phyloP scores from a whole-genome alignment of 768 basidiomycete genomes.

The Serendipita indica region DNA sequence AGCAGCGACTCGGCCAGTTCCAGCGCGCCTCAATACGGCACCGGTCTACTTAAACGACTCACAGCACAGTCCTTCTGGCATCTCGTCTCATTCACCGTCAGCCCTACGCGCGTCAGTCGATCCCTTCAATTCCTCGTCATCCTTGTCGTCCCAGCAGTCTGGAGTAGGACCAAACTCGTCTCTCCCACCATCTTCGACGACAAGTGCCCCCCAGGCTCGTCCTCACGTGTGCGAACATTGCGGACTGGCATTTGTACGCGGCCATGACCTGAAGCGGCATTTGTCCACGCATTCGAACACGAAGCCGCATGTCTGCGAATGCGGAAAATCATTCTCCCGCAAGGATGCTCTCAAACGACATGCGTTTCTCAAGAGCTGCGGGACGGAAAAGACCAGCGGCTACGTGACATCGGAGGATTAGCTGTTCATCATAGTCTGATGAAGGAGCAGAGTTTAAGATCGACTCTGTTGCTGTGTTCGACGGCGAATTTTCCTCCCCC shows the following conservation, averaged over 20 bases:
- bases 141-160: not conserved
- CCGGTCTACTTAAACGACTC: too few relatives aligned
- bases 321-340: slow-evolving; percentile 10
- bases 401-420: not conserved
- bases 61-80: too few relatives aligned
- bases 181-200: slow-evolving; percentile 24
- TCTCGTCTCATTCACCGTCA: too few relatives aligned
- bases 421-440: too few relatives aligned
- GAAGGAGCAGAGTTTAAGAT: too few relatives aligned
- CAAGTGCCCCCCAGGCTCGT: slow-evolving; percentile 29
- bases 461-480: too few relatives aligned
- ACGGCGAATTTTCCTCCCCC: not conserved
- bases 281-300: slow-evolving; percentile 15
- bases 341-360: slow-evolving; percentile 12
- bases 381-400: not conserved
- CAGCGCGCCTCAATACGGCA: too few relatives aligned
- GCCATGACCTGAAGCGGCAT: slow-evolving; percentile 75
- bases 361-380: slow-evolving; percentile 10
- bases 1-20: too few relatives aligned
- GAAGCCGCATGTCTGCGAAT: slow-evolving; percentile 12
- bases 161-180: slow-evolving; percentile 34
- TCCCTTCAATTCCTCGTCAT: too few relatives aligned
- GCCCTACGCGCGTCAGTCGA: too few relatives aligned
- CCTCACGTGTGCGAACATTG: slow-evolving; percentile 64
- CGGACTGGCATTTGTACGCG: slow-evolving; percentile 68